phyloP scores from a whole-genome alignment of 2,329 filamentous ascomycete species.

The Niveomyces coronatus region DNA sequence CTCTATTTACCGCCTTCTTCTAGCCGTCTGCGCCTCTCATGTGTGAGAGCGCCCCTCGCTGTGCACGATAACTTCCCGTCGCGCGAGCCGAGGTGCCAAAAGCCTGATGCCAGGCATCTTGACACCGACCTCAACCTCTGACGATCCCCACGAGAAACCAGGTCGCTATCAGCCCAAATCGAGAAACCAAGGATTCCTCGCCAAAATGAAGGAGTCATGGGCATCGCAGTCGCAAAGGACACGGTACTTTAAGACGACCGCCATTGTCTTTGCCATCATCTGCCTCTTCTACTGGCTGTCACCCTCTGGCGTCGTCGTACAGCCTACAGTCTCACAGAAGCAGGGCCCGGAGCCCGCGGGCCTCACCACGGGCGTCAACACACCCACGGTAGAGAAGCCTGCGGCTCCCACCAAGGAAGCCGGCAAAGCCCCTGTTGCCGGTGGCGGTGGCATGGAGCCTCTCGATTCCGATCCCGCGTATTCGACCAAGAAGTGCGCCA shows the following conservation, averaged over 20 bases:
- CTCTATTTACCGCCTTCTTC: conserved; percentile 3
- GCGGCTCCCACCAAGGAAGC: conserved; percentile 1
- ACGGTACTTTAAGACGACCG: conserved; percentile 55
- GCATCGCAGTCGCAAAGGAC: conserved; percentile 56
- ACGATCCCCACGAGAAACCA: conserved; percentile 56
- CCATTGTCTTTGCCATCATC: conserved; percentile 49
- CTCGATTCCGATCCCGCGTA: conserved; percentile 46
- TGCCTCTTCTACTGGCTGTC: conserved; percentile 55
- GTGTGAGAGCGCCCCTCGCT: conserved; percentile 10
- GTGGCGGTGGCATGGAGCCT: conserved; percentile 38
- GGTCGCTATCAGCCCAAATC: conserved; percentile 45
- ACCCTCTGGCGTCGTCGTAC: conserved; percentile 45
- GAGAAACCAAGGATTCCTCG: conserved; percentile 37
- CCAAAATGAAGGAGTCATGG: conserved; percentile 46
- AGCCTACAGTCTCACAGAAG: conserved; percentile 5
- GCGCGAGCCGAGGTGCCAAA: conserved; percentile 8
- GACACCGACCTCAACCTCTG: conserved; percentile 16
- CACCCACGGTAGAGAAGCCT: conserved; percentile 7
- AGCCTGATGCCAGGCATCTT: conserved; percentile 8
- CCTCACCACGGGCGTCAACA: conserved; percentile 8
- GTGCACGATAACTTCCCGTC: conserved; percentile 9
- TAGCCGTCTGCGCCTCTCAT: conserved; percentile 9
- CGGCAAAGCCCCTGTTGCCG: conserved; percentile 2
- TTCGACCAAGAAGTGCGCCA: conserved; percentile 66
- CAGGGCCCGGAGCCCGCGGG: conserved; percentile 7